Conservation (phyloP, 805 yeast genomes). For the Phaffomyces antillensis region DNA sequence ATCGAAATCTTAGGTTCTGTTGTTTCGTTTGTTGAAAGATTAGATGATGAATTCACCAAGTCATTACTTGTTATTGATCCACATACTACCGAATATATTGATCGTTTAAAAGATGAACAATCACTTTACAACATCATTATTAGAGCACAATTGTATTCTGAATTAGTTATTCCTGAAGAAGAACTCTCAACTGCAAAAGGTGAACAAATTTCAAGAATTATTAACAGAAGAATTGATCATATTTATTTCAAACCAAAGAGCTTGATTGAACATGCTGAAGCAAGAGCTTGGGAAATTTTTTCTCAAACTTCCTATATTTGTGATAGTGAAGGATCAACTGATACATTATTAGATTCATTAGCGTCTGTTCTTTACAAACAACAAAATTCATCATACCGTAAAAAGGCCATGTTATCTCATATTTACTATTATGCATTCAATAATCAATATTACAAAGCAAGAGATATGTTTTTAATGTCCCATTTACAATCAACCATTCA, state of each 20-base stretch:
- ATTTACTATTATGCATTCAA: conserved; percentile 90
- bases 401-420: conserved; percentile 77
- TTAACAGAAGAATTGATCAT: conserved; percentile 83
- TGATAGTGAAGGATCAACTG: conserved; percentile 35
- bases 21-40: conserved; percentile 80
- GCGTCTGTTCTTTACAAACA: conserved; percentile 61
- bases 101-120: conserved; percentile 83
- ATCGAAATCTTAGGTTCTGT: conserved; percentile 77
- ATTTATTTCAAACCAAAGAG: conserved; percentile 85
- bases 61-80: conserved; percentile 89
- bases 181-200: conserved; percentile 24
- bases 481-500: conserved; percentile 80
- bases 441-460: conserved; percentile 75
- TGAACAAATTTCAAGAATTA: conserved; percentile 62
- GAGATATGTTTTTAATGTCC: conserved; percentile 81
- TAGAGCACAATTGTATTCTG: conserved; percentile 82
- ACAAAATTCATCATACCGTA: conserved; percentile 59
- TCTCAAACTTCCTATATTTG: conserved; percentile 24
- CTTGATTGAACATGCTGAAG: conserved; percentile 64
- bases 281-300: conserved; percentile 62
- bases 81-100: conserved; percentile 88
- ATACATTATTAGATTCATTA: conserved; percentile 56
- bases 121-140: conserved; percentile 67
- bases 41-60: conserved; percentile 89
- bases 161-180: conserved; percentile 44